Conservation (phyloP, 768 basidiomycete genomes). For the Lactarius tabidus region DNA sequence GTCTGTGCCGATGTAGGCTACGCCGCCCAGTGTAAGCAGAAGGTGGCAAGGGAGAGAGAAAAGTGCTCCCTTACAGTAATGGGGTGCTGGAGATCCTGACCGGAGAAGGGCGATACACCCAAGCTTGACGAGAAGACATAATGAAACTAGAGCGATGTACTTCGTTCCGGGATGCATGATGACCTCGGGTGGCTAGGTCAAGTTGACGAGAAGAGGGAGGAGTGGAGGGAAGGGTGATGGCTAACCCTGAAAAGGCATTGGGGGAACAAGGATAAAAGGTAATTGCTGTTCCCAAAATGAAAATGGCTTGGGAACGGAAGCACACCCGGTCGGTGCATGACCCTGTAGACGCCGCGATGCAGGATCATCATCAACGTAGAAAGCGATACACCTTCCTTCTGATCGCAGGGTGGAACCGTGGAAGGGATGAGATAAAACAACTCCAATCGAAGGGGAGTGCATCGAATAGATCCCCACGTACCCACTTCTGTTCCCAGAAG, state of each 20-base stretch:
- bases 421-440: not conserved
- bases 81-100: not conserved
- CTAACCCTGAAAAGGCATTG: not conserved
- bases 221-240: not conserved
- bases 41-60: not conserved
- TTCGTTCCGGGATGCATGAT: not conserved
- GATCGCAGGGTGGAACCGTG: not conserved
- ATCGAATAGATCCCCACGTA: not conserved
- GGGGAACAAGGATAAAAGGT: not conserved
- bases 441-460: not conserved
- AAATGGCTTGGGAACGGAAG: not conserved
- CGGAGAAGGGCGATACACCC: conserved; percentile 5
- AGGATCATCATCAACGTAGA: not conserved
- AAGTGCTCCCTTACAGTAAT: not conserved
- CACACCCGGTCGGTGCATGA: not conserved
- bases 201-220: not conserved
- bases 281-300: not conserved
- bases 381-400: not conserved
- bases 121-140: conserved; percentile 7
- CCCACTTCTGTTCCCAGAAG: not conserved
- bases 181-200: no score
- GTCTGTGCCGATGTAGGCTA: conserved; percentile 7
- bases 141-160: not conserved
- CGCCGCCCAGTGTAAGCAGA: not conserved
- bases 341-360: not conserved